Evolutionary conservation across 495 filamentous ascomycete genomes (phyloP).

Genomic region (Neurospora africana): DNA sequence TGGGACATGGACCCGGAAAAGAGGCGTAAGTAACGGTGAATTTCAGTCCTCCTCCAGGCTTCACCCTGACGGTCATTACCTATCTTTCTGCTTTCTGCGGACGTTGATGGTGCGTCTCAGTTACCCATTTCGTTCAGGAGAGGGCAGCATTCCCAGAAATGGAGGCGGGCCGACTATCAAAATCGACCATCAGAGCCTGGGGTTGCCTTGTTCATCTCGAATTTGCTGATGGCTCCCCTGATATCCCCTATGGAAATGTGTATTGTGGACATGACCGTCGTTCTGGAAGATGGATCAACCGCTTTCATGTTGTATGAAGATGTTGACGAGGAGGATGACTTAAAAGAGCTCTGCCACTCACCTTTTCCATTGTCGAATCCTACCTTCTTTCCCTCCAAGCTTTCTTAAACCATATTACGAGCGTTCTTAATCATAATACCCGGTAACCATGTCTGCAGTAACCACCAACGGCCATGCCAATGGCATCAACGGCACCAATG

Average conservation of each 20-base stretch:
- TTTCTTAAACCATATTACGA: not conserved
- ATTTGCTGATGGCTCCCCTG: not conserved
- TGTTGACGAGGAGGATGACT: not conserved
- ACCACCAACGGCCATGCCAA: not conserved
- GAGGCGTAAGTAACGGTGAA: not conserved
- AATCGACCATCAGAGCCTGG: not conserved
- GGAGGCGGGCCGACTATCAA: not conserved
- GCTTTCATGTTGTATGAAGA: not conserved
- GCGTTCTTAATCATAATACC: not conserved
- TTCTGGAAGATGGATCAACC: not conserved
- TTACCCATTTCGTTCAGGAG: not conserved
- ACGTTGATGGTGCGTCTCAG: not conserved
- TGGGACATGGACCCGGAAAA: not conserved
- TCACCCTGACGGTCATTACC: not conserved
- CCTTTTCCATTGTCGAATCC: not conserved
- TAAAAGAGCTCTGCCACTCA: not conserved
- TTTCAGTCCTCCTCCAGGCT: not conserved
- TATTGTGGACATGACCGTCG: not conserved
- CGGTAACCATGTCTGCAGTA: not conserved
- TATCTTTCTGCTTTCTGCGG: not conserved
- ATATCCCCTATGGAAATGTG: no score
- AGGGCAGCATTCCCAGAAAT: not conserved
- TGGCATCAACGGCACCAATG: not conserved
- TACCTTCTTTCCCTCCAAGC: not conserved
- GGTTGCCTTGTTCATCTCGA: not conserved